Evolutionary conservation across 495 filamentous ascomycete species (phyloP).

Genomic region (Trichocladium antarcticum): DNA sequence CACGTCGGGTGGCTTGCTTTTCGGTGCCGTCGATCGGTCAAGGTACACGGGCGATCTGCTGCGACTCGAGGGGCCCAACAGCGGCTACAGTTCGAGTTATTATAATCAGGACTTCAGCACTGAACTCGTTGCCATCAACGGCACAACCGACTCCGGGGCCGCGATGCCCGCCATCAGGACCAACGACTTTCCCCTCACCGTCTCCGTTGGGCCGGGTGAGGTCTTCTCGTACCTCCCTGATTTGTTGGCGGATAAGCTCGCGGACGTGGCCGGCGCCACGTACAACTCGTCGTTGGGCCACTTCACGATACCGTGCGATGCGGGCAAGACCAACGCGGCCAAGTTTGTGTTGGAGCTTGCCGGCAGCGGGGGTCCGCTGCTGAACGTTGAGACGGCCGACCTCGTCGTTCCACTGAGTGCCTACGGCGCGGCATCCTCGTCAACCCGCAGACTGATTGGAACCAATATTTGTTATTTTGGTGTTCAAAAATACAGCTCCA

Average conservation of each 20-base stretch:
- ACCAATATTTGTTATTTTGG: slow-evolving; percentile 50
- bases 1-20: slow-evolving; percentile 60
- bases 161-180: slow-evolving; percentile 36
- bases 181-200: slow-evolving; percentile 54
- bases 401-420: slow-evolving; percentile 44
- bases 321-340: slow-evolving; percentile 41
- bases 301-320: slow-evolving; percentile 53
- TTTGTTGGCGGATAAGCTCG: slow-evolving; percentile 44
- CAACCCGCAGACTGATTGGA: not conserved
- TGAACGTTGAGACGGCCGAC: slow-evolving; percentile 55
- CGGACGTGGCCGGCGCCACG: slow-evolving; percentile 45
- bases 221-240: slow-evolving; percentile 66
- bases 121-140: slow-evolving; percentile 41
- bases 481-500: slow-evolving; percentile 33
- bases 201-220: slow-evolving; percentile 45
- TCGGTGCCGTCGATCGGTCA: slow-evolving; percentile 68
- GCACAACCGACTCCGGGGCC: slow-evolving; percentile 15
- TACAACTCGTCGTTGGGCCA: slow-evolving; percentile 32
- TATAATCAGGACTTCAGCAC: slow-evolving; percentile 48
- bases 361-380: slow-evolving; percentile 40
- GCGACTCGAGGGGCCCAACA: slow-evolving; percentile 39
- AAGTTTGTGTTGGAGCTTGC: slow-evolving; percentile 48
- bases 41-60: slow-evolving; percentile 59
- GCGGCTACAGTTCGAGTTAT: slow-evolving; percentile 17
- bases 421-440: not conserved